A percentile compares a stretch with the other conserved stretches of the same genome.
phyloP scores from a whole-genome alignment of 1,284 basidiomycete species.

The Cryptococcus sp. region DNA sequence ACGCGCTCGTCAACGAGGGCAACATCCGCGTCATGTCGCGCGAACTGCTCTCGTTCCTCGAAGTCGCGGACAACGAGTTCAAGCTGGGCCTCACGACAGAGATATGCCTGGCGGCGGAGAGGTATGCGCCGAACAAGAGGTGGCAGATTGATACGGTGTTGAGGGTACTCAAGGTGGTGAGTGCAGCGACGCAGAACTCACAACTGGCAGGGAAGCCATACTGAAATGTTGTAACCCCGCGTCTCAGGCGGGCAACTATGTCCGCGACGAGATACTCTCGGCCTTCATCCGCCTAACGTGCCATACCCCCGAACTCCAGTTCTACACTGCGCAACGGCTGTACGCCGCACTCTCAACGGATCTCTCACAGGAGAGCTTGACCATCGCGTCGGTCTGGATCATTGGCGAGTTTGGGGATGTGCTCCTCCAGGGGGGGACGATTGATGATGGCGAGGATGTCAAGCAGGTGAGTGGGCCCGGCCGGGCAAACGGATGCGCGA shows the following conservation, averaged over 20 bases:
- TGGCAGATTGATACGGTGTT: slow-evolving; percentile 99
- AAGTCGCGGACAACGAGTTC: slow-evolving; percentile 98
- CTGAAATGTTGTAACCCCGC: slow-evolving; percentile 3
- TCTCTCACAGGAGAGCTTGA: slow-evolving; percentile 94
- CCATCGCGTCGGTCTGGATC: slow-evolving; percentile 90
- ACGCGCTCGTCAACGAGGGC: slow-evolving; percentile 93
- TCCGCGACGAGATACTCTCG: slow-evolving; percentile 92
- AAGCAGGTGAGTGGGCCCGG: slow-evolving; percentile 56
- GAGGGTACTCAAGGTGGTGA: slow-evolving; percentile 82
- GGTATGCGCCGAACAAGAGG: slow-evolving; percentile 94
- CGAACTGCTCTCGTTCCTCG: slow-evolving; percentile 91
- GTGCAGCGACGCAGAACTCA: slow-evolving; percentile 34
- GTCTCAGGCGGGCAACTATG: slow-evolving; percentile 86
- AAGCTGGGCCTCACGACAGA: slow-evolving; percentile 97
- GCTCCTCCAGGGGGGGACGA: slow-evolving; percentile 80
- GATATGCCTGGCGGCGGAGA: slow-evolving; percentile 91
- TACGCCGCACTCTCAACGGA: slow-evolving; percentile 84
- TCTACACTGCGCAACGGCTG: slow-evolving; percentile 89
- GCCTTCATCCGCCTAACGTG: slow-evolving; percentile 94
- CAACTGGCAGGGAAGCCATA: not conserved
- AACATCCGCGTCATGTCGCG: slow-evolving; percentile 91
- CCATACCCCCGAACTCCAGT: slow-evolving; percentile 95
- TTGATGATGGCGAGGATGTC: slow-evolving; percentile 76
- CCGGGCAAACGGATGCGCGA: not conserved
- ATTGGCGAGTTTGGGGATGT: slow-evolving; percentile 96